Base-by-base conservation (phyloP, 495 filamentous ascomycete genomes). In the Venustampulla echinocandica region DNA sequence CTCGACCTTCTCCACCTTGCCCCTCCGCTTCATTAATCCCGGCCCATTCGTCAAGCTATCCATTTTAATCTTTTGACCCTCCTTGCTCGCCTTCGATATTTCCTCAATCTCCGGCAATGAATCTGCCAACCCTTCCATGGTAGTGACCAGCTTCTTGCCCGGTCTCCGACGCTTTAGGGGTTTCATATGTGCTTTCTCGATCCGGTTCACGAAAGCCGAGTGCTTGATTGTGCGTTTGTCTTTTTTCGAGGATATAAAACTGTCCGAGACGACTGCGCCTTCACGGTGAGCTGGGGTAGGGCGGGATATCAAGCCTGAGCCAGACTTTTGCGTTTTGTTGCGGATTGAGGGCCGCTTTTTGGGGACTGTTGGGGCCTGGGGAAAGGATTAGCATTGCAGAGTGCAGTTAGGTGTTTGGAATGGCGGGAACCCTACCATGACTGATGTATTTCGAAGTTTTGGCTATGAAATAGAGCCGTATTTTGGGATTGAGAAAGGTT, bases 1-100 rank as follows among this genome's bases (percentile, higher is more conserved):
- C 73, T 97, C 90, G 52, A 70, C 63, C 62, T 67, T 76, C 42
- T 93, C 83, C 21, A 95, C 32, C 61, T 76, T 79, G 62, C 88
- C 86, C 66, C 83, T 89, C 54, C 77, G 71, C 74, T 88, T 94
- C 69, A 86, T 69, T 11, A 87, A 86, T 0, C 90, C 90, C 0
- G 84, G 85, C 41, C 81, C 65, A 42, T 71, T 77, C 58, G 74
- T 81, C 45, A 97, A 54, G 36, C 79, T 86, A 65, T 80, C 81
- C 34, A 81, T 79, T 47, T 77, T 70, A 42, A 85, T 75, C 69
- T 25, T 53, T n/a, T 52, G 53, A 10, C 46, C 56, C n/a, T 38
- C 37, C 11, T 14, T 37, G 36, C 71, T 14, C 4, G 25, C 46
- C 5, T 57, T 54, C 0, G 62, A 63, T 10, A 61, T 59, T 10